A percentile compares a stretch with the other conserved stretches of the same genome.
Evolutionary conservation across 2,329 filamentous ascomycete species (phyloP).

Genomic region (Scedosporium apiospermum): DNA sequence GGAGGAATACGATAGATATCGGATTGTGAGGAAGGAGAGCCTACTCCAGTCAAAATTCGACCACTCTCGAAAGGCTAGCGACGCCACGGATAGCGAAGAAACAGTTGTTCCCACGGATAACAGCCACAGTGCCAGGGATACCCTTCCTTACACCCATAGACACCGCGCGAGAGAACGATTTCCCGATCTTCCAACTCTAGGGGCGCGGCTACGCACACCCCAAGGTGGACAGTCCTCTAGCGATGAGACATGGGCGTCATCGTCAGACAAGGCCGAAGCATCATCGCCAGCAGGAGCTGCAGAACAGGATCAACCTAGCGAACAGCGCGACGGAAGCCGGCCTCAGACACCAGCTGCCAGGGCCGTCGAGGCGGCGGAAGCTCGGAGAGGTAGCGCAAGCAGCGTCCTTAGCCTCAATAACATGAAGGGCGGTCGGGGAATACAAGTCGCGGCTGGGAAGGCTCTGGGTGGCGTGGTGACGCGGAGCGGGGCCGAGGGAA

Average conservation of each 20-base stretch:
- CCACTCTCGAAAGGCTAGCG: conserved; percentile 18
- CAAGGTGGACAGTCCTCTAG: not conserved
- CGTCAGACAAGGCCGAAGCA: conserved; percentile 9
- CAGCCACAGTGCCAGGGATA: not conserved
- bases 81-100: conserved; percentile 21
- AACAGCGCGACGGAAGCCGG: not conserved
- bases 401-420: conserved; percentile 31
- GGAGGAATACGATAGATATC: conserved; percentile 52
- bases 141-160: conserved; percentile 11
- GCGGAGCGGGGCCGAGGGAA: conserved; percentile 12
- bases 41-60: conserved; percentile 23
- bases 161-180: conserved; percentile 19
- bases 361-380: conserved; percentile 9
- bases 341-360: not conserved
- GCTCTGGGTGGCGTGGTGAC: conserved; percentile 26
- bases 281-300: not conserved
- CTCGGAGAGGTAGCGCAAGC: conserved; percentile 18
- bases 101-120: conserved; percentile 16
- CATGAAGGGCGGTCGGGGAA: conserved; percentile 27
- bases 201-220: conserved; percentile 3
- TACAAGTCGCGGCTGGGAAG: conserved; percentile 28
- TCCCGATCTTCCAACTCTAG: not conserved
- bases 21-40: conserved; percentile 39
- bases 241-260: conserved; percentile 10
- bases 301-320: not conserved